Evolutionary conservation across 352 stramenopile species (phyloP), one percentile per base, ranked within the genome.

Genomic region (Salisapilia sapeloensis): DNA sequence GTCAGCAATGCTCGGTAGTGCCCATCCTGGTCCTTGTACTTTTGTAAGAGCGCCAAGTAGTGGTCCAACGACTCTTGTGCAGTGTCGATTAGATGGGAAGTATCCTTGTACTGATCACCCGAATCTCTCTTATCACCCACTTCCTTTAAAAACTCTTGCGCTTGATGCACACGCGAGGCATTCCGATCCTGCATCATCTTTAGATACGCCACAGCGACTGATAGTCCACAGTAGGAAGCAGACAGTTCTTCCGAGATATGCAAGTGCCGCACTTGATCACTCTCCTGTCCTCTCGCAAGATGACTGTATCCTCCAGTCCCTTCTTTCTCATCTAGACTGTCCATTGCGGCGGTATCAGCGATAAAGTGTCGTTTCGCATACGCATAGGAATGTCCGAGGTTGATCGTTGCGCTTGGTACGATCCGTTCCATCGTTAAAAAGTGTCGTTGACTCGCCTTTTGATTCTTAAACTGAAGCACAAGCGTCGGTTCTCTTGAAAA

Each of bases 311-410:
- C n/a, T n/a, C n/a, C n/a, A n/a, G n/a, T n/a, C n/a, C n/a, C n/a
- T n/a, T n/a, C n/a, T n/a, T n/a, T n/a, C n/a, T n/a, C n/a, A n/a
- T n/a, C n/a, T n/a, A n/a, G n/a, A n/a, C 65, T 62, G 24, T 81
- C 64, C 28, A 76, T 58, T 3, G 48, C 34, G 6, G 76, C 53
- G 11, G 70, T 77, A 34, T 90, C 74, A 6, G 74, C 56, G 17
- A 91, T 41, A 33, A 84, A 91, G 40, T 87, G 56, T 22, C 76
- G 75, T 29, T 70, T 81, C 0, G 75, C 75, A 37, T 86, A 91
- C 16, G 53, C 67, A 34, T 69, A 87, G n/a, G 64, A 56, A 29
- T 91, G 75, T 4, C 59, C 67, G 28, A 85, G 37, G 17, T 74
- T 75, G 17, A 85, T 46, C 37, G 48, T 69, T 19, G 75, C 59